Evolutionary conservation across 352 stramenopile species (phyloP).

Genomic region (Phytophthora cryptogea): DNA sequence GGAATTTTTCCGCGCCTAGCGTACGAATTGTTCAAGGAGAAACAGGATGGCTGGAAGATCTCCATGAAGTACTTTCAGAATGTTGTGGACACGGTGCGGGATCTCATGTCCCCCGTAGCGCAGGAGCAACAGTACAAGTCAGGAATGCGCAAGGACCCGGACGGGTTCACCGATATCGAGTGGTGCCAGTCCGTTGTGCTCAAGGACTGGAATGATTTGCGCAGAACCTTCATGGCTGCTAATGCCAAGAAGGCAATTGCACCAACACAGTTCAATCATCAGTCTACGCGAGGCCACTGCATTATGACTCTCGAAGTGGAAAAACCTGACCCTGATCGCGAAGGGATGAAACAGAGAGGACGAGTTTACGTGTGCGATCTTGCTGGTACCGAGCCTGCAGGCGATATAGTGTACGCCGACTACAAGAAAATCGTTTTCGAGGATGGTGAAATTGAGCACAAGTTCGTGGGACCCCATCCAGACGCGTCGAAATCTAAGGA

Average conservation of each 20-base stretch:
- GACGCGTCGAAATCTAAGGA: slow-evolving; percentile 94
- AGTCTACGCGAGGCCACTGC: slow-evolving; percentile 93
- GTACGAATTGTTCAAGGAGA: slow-evolving; percentile 95
- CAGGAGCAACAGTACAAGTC: slow-evolving; percentile 96
- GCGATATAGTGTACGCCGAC: slow-evolving; percentile 93
- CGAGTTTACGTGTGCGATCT: slow-evolving; percentile 95
- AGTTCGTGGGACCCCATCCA: slow-evolving; percentile 88
- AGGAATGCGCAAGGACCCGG: slow-evolving; percentile 93
- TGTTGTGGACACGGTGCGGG: slow-evolving; percentile 94
- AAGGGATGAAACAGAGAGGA: slow-evolving; percentile 90
- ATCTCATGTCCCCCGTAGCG: slow-evolving; percentile 93
- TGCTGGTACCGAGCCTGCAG: slow-evolving; percentile 92
- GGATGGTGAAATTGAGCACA: slow-evolving; percentile 92
- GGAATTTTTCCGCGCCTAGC: slow-evolving; percentile 92
- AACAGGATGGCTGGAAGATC: slow-evolving; percentile 96
- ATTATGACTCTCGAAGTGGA: slow-evolving; percentile 96
- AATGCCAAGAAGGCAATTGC: slow-evolving; percentile 94
- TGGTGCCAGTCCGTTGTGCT: slow-evolving; percentile 93
- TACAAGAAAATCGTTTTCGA: slow-evolving; percentile 94
- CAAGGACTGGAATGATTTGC: slow-evolving; percentile 94
- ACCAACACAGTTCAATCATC: slow-evolving; percentile 95
- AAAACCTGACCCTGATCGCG: slow-evolving; percentile 90
- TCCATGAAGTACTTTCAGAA: slow-evolving; percentile 98
- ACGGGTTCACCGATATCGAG: slow-evolving; percentile 96
- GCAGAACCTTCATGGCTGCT: slow-evolving; percentile 88